phyloP scores from a whole-genome alignment of 2,329 filamentous ascomycete species.

The Paracamarosporium sp. region DNA sequence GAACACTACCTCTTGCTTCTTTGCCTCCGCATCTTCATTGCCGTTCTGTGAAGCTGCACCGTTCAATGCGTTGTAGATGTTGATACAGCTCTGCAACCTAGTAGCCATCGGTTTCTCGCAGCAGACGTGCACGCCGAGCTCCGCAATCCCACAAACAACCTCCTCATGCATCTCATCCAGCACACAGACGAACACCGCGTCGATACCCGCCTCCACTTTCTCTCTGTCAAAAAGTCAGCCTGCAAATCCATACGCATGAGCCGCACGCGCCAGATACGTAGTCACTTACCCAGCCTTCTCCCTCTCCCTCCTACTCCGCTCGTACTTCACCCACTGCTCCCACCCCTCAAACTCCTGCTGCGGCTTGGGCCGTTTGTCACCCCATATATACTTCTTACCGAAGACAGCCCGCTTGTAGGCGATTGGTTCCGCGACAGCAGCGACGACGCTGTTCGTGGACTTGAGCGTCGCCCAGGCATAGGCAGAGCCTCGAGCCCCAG shows the following conservation, averaged over 20 bases:
- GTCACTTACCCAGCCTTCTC: slow-evolving; percentile 21
- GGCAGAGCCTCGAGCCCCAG: slow-evolving; percentile 45
- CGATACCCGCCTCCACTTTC: slow-evolving; percentile 47
- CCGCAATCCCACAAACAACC: slow-evolving; percentile 76
- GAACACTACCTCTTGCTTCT: slow-evolving; percentile 64
- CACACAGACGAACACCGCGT: slow-evolving; percentile 74
- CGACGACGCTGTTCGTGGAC: slow-evolving; percentile 64
- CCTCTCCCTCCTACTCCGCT: slow-evolving; percentile 66
- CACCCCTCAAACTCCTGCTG: slow-evolving; percentile 77
- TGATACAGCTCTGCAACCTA: slow-evolving; percentile 76
- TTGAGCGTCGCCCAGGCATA: slow-evolving; percentile 37
- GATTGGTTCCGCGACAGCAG: slow-evolving; percentile 82
- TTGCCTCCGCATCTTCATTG: slow-evolving; percentile 33
- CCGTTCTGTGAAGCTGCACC: slow-evolving; percentile 21
- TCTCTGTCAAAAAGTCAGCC: neutral
- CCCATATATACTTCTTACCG: slow-evolving; percentile 77
- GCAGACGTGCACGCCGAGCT: slow-evolving; percentile 78
- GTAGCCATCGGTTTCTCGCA: slow-evolving; percentile 95
- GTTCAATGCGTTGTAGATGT: slow-evolving; percentile 69
- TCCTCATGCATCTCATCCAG: slow-evolving; percentile 88
- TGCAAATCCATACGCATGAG: neutral
- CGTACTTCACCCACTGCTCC: slow-evolving; percentile 78
- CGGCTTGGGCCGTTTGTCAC: slow-evolving; percentile 53
- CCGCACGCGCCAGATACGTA: neutral
- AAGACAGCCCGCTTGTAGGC: slow-evolving; percentile 77